phyloP scores from a whole-genome alignment of 257 asterid species.

The Solanum rostratum region DNA sequence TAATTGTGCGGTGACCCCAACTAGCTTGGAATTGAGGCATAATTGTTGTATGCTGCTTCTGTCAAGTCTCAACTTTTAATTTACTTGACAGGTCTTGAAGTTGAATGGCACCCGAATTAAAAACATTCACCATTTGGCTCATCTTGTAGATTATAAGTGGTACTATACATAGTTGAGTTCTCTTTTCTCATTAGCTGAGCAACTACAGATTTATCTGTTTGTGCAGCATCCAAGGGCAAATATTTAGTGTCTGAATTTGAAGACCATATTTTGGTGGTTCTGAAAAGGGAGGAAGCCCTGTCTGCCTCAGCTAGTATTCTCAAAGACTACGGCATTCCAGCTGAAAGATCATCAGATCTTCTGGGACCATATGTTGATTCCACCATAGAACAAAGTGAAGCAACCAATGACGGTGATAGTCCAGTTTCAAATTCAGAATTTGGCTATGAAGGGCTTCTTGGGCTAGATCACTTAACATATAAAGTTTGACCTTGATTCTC shows the following conservation, averaged over 20 bases:
- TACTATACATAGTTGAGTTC: background rate
- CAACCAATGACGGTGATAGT: slow-evolving; percentile 38
- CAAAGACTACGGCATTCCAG: slow-evolving; percentile 82
- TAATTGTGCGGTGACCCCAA: background rate
- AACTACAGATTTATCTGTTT: background rate
- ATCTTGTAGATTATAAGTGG: slow-evolving; percentile 74
- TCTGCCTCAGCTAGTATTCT: slow-evolving; percentile 66
- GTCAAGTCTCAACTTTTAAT: background rate
- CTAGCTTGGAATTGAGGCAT: background rate
- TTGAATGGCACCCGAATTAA: slow-evolving; percentile 66
- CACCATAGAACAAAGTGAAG: slow-evolving; percentile 12
- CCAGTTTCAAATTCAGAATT: slow-evolving; percentile 57
- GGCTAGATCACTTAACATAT: slow-evolving; percentile 23
- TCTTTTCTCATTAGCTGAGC: background rate
- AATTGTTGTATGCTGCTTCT: background rate
- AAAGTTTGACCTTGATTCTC: background rate
- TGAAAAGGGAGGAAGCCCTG: slow-evolving; percentile 65
- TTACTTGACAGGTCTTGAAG: slow-evolving; percentile 63
- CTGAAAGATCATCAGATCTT: slow-evolving; percentile 72
- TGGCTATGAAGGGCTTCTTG: slow-evolving; percentile 63
- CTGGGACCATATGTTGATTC: slow-evolving; percentile 45
- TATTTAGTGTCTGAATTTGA: slow-evolving; percentile 75
- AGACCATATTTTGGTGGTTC: slow-evolving; percentile 64
- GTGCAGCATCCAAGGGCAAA: slow-evolving; percentile 50
- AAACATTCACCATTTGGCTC: slow-evolving; percentile 88